Evolutionary conservation across 2,329 filamentous ascomycete genomes (phyloP).

Genomic region (Trichophyton equinum): DNA sequence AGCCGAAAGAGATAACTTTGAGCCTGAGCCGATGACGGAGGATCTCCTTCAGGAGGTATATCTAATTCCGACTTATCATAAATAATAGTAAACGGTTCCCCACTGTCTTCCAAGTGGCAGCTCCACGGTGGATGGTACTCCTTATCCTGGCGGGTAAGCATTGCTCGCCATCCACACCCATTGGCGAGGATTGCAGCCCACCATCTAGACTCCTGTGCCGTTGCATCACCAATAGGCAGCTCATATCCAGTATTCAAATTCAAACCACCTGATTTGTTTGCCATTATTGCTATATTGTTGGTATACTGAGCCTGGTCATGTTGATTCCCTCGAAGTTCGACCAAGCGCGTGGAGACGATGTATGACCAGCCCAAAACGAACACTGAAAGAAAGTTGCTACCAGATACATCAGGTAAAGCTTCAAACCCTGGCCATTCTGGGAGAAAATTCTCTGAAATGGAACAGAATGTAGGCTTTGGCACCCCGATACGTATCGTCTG

Average conservation of each 20-base stretch:
- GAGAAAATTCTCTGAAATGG: background rate
- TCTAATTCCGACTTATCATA: background rate
- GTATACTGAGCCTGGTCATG: background rate
- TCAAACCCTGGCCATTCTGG: background rate
- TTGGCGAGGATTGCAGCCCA: slow-evolving; percentile 9
- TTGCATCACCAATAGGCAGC: slow-evolving; percentile 6
- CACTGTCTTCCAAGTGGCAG: slow-evolving; percentile 7
- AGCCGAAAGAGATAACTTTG: slow-evolving; percentile 11
- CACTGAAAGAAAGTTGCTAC: slow-evolving; percentile 8
- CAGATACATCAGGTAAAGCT: background rate
- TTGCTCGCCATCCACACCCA: slow-evolving; percentile 10
- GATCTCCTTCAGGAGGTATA: background rate
- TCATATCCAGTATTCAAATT: background rate
- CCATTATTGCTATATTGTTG: background rate
- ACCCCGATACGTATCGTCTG: background rate
- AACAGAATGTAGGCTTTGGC: background rate
- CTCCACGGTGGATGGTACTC: slow-evolving; percentile 7
- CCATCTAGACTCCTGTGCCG: slow-evolving; percentile 8
- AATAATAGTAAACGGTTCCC: background rate
- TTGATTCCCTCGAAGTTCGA: slow-evolving; percentile 7
- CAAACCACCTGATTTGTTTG: background rate
- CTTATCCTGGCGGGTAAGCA: background rate
- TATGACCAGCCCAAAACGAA: slow-evolving; percentile 11
- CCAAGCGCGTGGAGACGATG: slow-evolving; percentile 5
- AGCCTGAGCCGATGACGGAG: slow-evolving; percentile 11